Conservation (phyloP, 202 grass and related monocot genomes). For the Alloteropsis angusta region DNA sequence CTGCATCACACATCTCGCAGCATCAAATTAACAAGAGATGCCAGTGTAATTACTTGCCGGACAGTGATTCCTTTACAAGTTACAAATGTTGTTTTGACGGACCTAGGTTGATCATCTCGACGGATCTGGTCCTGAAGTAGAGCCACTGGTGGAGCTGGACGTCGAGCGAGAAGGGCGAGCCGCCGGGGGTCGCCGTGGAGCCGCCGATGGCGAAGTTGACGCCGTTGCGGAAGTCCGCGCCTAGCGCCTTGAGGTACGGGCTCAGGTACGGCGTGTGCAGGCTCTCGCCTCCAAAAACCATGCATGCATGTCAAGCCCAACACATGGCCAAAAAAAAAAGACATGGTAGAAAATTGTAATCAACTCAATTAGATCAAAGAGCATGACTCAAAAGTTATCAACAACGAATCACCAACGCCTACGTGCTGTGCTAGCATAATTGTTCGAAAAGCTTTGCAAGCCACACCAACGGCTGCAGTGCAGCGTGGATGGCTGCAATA, state of each 20-base stretch:
- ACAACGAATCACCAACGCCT: too few relatives aligned
- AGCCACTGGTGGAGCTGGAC: constrained; percentile 58
- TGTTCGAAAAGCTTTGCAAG: too few relatives aligned
- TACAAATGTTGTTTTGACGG: too few relatives aligned
- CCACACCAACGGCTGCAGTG: too few relatives aligned
- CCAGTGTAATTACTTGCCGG: neutral
- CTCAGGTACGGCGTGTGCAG: constrained; percentile 52
- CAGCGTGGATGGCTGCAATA: neutral
- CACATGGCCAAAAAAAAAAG: too few relatives aligned
- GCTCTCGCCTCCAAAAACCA: constrained; percentile 42
- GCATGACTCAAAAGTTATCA: too few relatives aligned
- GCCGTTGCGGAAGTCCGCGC: constrained; percentile 58
- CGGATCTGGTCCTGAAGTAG: constrained; percentile 49
- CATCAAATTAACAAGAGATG: neutral
- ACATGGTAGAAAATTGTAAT: too few relatives aligned
- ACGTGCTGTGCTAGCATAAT: too few relatives aligned
- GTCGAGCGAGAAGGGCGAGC: constrained; percentile 51
- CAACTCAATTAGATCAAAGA: too few relatives aligned
- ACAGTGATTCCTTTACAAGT: neutral
- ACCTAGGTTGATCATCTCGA: constrained; percentile 41
- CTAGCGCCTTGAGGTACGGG: constrained; percentile 60
- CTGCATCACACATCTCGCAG: constrained; percentile 19
- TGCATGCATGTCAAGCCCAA: too few relatives aligned
- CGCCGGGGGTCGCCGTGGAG: constrained; percentile 41
- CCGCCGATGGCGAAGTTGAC: constrained; percentile 87